Evolutionary conservation across 129 eudicot species (phyloP).

Genomic region (Silybum marianum): DNA sequence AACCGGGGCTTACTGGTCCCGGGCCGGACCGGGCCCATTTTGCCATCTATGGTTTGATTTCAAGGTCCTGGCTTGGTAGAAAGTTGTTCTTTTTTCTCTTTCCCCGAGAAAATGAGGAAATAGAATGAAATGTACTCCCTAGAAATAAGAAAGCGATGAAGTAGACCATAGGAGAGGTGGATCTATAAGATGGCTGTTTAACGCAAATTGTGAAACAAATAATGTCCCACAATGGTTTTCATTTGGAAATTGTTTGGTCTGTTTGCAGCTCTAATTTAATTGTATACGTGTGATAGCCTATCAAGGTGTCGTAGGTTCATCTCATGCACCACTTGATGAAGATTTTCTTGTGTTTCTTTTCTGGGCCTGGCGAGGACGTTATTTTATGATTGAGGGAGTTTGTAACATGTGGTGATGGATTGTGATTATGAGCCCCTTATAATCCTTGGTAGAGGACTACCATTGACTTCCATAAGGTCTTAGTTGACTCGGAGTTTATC

Average conservation of each 20-base stretch:
- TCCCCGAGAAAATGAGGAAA: background rate
- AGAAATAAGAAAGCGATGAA: slow-evolving; percentile 1
- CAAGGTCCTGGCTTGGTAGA: background rate
- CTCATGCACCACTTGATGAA: background rate
- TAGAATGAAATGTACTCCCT: background rate
- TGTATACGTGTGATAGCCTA: background rate
- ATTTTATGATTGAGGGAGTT: background rate
- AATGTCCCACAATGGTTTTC: background rate
- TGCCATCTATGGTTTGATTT: background rate
- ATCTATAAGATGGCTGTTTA: background rate
- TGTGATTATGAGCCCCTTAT: background rate
- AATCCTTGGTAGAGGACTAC: background rate
- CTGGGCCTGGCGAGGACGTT: background rate
- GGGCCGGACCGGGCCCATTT: too few species aligned
- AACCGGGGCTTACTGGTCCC: too few species aligned
- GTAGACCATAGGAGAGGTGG: background rate
- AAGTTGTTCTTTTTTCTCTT: background rate
- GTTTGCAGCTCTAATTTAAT: background rate
- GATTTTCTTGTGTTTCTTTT: background rate
- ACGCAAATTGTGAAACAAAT: background rate
- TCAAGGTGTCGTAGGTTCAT: background rate
- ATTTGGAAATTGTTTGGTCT: background rate
- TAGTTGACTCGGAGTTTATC: background rate
- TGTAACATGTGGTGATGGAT: background rate
- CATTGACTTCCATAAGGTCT: background rate